Conservation (phyloP, 148 eudicot species). For the Silene uniflora region DNA sequence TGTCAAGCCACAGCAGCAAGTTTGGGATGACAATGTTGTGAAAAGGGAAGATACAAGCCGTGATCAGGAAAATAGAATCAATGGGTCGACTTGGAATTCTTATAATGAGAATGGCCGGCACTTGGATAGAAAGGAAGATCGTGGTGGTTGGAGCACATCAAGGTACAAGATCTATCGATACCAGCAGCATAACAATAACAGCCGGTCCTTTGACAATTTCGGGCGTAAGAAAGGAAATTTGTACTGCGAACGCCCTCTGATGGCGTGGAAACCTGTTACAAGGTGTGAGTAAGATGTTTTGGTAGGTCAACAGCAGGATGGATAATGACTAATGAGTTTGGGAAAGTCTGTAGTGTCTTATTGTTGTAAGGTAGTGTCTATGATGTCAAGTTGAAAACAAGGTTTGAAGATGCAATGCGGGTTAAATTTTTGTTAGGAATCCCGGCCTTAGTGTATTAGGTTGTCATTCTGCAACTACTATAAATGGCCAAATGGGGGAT, state of each 20-base stretch:
- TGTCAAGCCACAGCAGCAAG: conserved; percentile 15
- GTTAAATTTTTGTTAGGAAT: no score
- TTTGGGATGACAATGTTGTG: conserved; percentile 16
- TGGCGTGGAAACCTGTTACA: neutral
- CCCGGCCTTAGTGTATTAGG: no score
- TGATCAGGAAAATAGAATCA: neutral
- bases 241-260: neutral
- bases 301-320: no score
- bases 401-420: no score
- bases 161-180: conserved; percentile 42
- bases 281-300: neutral
- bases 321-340: no score
- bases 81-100: conserved; percentile 1
- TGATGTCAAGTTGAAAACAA: no score
- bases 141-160: conserved; percentile 27
- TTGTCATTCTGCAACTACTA: no score
- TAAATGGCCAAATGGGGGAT: no score
- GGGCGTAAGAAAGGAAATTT: neutral
- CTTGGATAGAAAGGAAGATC: conserved; percentile 2
- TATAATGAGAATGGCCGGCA: neutral
- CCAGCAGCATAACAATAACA: conserved; percentile 3
- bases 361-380: no score
- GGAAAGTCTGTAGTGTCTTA: no score
- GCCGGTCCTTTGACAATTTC: neutral
- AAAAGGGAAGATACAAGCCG: conserved; percentile 12